Base-by-base conservation (phyloP, 805 yeast genomes). In the Spathaspora sp. region DNA sequence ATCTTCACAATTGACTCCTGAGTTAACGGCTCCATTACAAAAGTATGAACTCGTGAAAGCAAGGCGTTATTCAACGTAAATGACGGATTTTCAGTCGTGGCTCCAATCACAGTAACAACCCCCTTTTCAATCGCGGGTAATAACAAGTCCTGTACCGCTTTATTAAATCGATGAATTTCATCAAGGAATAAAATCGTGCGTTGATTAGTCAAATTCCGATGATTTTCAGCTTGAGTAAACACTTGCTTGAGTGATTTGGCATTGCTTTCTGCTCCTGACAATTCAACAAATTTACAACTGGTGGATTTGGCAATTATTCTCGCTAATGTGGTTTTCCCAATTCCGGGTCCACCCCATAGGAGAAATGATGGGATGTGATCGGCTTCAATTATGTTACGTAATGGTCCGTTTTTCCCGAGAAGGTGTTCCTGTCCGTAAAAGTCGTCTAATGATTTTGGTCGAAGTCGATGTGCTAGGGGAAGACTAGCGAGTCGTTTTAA, bases 71-170 rank as follows among this genome's bases (percentile, higher is more conserved):
- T 74, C 29, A 74, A 55, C 1, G 70, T 69, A 54, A 74, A 74
- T 1, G 78, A 72, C 1, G 79, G 79, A 63, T 94, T 94, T 64
- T 94, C 99, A 0, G 79, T 74, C 28, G 79, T 74, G 7, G 79
- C 79, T 0, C 78, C 79, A 18, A 74, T 65, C 1, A 74, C 69
- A 0, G 75, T 72, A 2, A 70, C 64, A 1, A 58, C 46, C 0
- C 79, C 79, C 39, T 66, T 67, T 50, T 74, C 79, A 5, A 74
- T 64, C 12, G 70, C 76, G 0, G 79, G 79, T 7, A 74, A 60
- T 17, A 74, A 62, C 26, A 72, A 52, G 54, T 74, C 79, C 51
- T 74, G 79, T 9, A 69, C 73, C 0, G 75, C 74, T 47, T 72
- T 72, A 55, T 74, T 73, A 59, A 70, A 73, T 35, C 79, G 56